These are phyloP conservation scores for Amphicarpaea edgeworthii DNA, from an alignment of 306 rosid genomes.

Conservation along the genomic window DNA sequence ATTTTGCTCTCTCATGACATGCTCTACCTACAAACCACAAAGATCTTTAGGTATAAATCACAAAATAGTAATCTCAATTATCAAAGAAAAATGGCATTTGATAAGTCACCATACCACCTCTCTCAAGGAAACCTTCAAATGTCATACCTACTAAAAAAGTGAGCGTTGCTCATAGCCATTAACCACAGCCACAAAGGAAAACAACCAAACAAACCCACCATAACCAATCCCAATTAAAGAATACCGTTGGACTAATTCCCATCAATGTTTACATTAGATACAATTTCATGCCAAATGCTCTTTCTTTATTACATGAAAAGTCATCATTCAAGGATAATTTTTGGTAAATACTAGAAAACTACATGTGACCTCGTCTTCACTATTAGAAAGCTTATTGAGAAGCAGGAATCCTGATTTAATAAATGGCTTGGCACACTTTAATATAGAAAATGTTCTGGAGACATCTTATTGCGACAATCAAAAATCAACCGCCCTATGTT, in stretches of 20 bases:
- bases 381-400: too few species aligned
- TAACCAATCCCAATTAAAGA: neutral
- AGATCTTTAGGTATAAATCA: neutral
- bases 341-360: neutral
- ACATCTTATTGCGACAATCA: neutral
- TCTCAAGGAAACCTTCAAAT: conserved; percentile 6
- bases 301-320: neutral
- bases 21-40: conserved; percentile 78
- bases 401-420: too few species aligned
- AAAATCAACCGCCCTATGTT: neutral
- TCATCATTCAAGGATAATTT: neutral
- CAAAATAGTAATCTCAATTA: neutral
- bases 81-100: neutral
- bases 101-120: conserved; percentile 3
- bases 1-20: conserved; percentile 96
- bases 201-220: neutral
- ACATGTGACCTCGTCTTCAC: neutral
- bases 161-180: neutral
- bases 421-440: too few species aligned
- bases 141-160: neutral
- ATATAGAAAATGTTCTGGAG: too few species aligned
- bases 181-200: conserved; percentile 3
- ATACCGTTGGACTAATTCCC: neutral
- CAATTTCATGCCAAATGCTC: neutral
- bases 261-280: neutral